Evolutionary conservation across 2,329 filamentous ascomycete species (phyloP).

Genomic region (Fusarium sp.): DNA sequence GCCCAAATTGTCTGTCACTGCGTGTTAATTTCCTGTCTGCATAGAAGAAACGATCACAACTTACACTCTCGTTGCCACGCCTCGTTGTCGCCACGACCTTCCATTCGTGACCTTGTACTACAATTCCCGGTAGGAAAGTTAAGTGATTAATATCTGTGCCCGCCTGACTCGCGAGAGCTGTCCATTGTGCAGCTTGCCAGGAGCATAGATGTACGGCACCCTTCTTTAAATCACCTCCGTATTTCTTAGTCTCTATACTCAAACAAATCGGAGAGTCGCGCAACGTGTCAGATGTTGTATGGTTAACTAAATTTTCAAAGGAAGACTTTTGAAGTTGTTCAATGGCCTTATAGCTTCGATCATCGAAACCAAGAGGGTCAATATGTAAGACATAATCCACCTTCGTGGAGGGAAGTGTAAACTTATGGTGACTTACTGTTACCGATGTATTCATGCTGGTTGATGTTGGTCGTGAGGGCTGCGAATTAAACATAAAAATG

Average conservation of each 20-base stretch:
- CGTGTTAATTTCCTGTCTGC: neutral
- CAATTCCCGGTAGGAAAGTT: constrained; percentile 3
- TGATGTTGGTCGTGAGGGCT: neutral
- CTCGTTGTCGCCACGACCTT: constrained; percentile 7
- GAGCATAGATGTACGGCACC: neutral
- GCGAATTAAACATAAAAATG: neutral
- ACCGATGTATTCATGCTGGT: constrained; percentile 1
- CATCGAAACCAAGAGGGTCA: neutral
- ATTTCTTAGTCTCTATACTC: constrained; percentile 8
- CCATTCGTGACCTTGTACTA: constrained; percentile 4
- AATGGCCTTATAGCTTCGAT: neutral
- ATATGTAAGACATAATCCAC: constrained; percentile 2
- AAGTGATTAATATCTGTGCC: neutral
- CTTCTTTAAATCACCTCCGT: constrained; percentile 2
- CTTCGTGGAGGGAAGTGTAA: neutral
- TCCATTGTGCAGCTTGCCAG: constrained; percentile 11
- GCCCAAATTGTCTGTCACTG: constrained; percentile 1
- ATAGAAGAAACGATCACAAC: neutral
- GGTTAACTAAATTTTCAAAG: neutral
- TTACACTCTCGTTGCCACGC: neutral
- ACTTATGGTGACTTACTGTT: neutral
- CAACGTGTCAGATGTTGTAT: neutral
- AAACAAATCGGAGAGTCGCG: neutral
- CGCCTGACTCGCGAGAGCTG: neutral
- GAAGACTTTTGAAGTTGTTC: neutral